A percentile compares a stretch with the other conserved stretches of the same genome.
Conservation (phyloP, 1,284 basidiomycete genomes). For the Meripilus lineatus region DNA sequence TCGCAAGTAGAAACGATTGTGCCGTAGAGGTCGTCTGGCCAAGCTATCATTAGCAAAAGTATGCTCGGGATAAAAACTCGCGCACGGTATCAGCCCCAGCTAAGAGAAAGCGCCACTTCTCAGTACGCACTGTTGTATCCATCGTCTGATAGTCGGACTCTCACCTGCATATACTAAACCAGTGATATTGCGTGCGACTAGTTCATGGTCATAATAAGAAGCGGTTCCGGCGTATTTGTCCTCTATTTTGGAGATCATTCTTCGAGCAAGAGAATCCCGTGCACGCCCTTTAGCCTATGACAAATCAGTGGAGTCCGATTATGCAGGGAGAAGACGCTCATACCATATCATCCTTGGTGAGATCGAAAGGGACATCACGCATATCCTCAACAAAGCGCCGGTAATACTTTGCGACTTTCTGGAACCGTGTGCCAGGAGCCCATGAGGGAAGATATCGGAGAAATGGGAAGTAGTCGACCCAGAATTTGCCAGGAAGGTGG, state of each 20-base stretch:
- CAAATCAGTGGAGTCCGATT: not conserved
- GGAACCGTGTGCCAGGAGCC: constrained; percentile 12
- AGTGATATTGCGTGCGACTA: constrained; percentile 1
- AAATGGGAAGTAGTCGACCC: constrained; percentile 13
- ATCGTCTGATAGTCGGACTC: not conserved
- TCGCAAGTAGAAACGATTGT: constrained; percentile 5
- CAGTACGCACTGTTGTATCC: not conserved
- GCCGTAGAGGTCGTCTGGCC: not conserved
- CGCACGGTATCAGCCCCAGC: constrained; percentile 4
- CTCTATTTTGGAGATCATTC: not conserved
- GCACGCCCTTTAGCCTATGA: not conserved
- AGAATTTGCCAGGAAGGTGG: constrained; percentile 9
- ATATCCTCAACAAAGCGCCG: not conserved
- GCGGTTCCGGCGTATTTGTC: not conserved
- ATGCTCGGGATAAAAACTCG: not conserved
- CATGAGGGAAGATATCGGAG: constrained; percentile 13
- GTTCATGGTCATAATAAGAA: not conserved
- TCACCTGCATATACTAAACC: constrained; percentile 4
- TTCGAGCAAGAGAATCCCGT: not conserved
- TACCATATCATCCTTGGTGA: constrained; percentile 8
- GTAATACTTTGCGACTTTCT: constrained; percentile 4
- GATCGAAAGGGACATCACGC: constrained; percentile 9
- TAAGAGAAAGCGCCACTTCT: not conserved
- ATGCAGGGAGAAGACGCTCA: not conserved
- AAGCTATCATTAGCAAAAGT: not conserved